Evolutionary conservation across 2,329 filamentous ascomycete genomes (phyloP), one percentile per base, ranked within the genome.

Genomic region (Ophiostoma piceae): DNA sequence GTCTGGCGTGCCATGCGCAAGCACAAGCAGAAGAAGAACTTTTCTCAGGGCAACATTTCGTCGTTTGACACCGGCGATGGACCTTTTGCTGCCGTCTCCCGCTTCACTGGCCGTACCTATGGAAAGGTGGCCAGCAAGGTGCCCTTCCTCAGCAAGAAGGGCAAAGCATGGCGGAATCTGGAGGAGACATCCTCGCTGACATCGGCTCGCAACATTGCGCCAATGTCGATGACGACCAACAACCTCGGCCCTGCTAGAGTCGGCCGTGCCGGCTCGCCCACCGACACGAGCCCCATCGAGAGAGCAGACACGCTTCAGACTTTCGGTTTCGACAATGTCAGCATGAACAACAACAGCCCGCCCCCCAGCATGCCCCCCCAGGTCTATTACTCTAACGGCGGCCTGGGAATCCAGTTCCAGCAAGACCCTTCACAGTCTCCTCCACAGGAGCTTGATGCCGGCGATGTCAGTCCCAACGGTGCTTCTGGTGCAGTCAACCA

Each of bases 1-100:
- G 74, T 81, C 5, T 83, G 80, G 77, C 78, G 80, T n/a, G 76
- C 76, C 12, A 67, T 78, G 64, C 77, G 77, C 70, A 80, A 77
- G 72, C 75, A 77, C 8, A 79, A 75, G 67, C 73, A 74, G 39
- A 71, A 71, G 11, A 73, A 73, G 68, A 39, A n/a, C 62, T 72
- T 64, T 16, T 3, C 62, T 26, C 51, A 66, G 6, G 67, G 41
- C 65, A 65, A 26, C 35, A 39, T 64, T 5, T 67, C 67, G 9
- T 43, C 47, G 2, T 69, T 67, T 22, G 37, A 43, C 8, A 60
- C 70, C 22, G 72, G 68, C 9, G 69, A 71, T 51, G 67, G 70
- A 0, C 62, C 57, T 14, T 64, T 70, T 2, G 54, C 67, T 8
- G 54, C 43, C 14, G 14, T 57, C n/a, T 8, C 66, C n/a, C 65